phyloP scores from a whole-genome alignment of 495 filamentous ascomycete genomes.

The Neurospora africana region DNA sequence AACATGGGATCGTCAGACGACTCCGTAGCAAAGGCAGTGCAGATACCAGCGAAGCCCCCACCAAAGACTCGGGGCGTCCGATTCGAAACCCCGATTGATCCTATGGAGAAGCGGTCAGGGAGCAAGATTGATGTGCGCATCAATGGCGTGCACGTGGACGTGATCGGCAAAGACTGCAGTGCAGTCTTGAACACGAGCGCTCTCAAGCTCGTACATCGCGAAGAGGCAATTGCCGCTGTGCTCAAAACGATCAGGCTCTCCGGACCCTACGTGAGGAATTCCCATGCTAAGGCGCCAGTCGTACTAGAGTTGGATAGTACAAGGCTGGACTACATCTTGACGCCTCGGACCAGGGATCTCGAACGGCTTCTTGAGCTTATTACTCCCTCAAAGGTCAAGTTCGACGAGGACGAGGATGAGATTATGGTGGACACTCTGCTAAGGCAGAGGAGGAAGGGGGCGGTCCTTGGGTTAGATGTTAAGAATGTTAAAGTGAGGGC shows the following conservation, averaged over 20 bases:
- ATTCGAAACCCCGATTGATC: conserved; percentile 50
- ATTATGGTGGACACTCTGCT: conserved; percentile 89
- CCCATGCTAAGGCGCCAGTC: conserved; percentile 40
- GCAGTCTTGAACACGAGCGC: conserved; percentile 67
- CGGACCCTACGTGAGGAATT: conserved; percentile 52
- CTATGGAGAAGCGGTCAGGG: conserved; percentile 38
- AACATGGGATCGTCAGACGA: conserved; percentile 70
- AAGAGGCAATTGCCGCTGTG: conserved; percentile 55
- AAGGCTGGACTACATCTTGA: conserved; percentile 60
- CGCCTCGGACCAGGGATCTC: conserved; percentile 70
- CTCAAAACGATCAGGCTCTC: conserved; percentile 64
- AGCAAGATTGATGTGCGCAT: conserved; percentile 67
- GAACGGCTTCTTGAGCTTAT: conserved; percentile 74
- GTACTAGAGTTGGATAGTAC: conserved; percentile 46
- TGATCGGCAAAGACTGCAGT: conserved; percentile 66
- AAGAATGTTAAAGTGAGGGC: conserved; percentile 48
- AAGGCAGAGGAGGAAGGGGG: conserved; percentile 79
- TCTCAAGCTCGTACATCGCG: conserved; percentile 64
- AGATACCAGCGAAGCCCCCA: conserved; percentile 24
- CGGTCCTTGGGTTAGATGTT: conserved; percentile 64
- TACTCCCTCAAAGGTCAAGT: conserved; percentile 84
- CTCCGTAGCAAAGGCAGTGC: conserved; percentile 33
- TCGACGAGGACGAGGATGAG: conserved; percentile 77
- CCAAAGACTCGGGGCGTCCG: conserved; percentile 54
- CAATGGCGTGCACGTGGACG: conserved; percentile 60